Evolutionary conservation across 306 rosid species (phyloP).

Genomic region (Canavalia ensiformis): DNA sequence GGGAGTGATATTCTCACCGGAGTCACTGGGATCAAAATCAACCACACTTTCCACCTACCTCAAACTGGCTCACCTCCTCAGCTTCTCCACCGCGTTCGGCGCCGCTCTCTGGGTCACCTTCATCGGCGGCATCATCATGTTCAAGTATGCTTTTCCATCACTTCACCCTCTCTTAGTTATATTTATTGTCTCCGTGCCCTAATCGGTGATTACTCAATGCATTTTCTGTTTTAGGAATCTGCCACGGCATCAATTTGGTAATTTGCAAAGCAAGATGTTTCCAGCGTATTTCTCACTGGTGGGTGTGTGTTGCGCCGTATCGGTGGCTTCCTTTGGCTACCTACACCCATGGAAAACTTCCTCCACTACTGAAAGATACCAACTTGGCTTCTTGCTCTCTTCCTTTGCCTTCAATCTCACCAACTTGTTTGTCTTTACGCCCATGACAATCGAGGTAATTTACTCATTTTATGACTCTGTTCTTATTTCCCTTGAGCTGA

Average conservation of each 20-base stretch:
- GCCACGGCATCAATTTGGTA: constrained; percentile 98
- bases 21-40: constrained; percentile 78
- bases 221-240: constrained; percentile 66
- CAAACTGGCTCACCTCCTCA: constrained; percentile 86
- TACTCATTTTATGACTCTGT: neutral
- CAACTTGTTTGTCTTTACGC: constrained; percentile 88
- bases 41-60: constrained; percentile 67
- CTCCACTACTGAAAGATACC: constrained; percentile 77
- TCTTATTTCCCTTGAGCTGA: neutral
- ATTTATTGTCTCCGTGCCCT: neutral
- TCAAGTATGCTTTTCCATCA: constrained; percentile 63
- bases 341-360: constrained; percentile 95
- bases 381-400: constrained; percentile 92
- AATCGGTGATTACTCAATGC: neutral
- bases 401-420: constrained; percentile 84
- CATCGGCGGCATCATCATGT: constrained; percentile 98
- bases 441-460: constrained; percentile 95
- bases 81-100: constrained; percentile 95
- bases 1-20: constrained; percentile 95
- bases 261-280: constrained; percentile 98
- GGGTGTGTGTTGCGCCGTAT: constrained; percentile 70
- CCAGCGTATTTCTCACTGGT: constrained; percentile 94
- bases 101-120: constrained; percentile 96
- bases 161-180: neutral
- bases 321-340: constrained; percentile 86